Evolutionary conservation across 1,284 basidiomycete species (phyloP), one percentile per base, ranked within the genome.

Genomic region (Singerocomus inundabilis): DNA sequence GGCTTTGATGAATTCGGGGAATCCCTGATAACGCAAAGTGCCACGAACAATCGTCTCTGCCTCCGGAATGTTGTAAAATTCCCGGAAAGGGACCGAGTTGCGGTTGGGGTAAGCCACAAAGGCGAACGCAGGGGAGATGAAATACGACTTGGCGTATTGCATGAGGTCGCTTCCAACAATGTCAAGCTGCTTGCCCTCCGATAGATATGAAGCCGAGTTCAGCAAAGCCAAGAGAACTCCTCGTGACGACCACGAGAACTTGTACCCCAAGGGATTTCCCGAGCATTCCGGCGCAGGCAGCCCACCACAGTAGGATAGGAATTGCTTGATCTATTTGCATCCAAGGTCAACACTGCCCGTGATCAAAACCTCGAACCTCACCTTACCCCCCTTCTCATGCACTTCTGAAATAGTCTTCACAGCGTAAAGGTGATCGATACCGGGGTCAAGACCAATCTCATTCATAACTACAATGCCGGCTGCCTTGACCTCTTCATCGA

Each of bases 51-150:
- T 80, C 10, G 93, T 96, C 75, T 98, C 83, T 15, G 91, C 92
- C 71, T 99, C 96, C 15, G 92, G 91, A 60, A 99, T 97, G 61
- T 81, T 76, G 78, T 99, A 99, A 68, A 67, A 87, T 64, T 88
- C 79, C 56, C 79, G 79, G 84, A 96, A 99, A 6, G 90, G 87
- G 12, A 86, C 83, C 24, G 93, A 96, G 76, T 99, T 90, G 35
- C 97, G 85, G 80, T 99, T 99, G 52, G 96, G 95, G 77, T 99
- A 99, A 38, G 88, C 91, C 59, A 98, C 94, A 66, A 98, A 98
- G 10, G 93, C 93, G 68, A 91, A 96, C 6, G 93, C 93, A 25
- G 96, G 96, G 21, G 91, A 87, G 72, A 98, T 96, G 72, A 85
- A 97, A 82, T 96, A 98, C 12, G 95, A 91, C 71, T 91, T 83